Conservation (phyloP, 495 filamentous ascomycete genomes). For the Aeminium ludgeri region DNA sequence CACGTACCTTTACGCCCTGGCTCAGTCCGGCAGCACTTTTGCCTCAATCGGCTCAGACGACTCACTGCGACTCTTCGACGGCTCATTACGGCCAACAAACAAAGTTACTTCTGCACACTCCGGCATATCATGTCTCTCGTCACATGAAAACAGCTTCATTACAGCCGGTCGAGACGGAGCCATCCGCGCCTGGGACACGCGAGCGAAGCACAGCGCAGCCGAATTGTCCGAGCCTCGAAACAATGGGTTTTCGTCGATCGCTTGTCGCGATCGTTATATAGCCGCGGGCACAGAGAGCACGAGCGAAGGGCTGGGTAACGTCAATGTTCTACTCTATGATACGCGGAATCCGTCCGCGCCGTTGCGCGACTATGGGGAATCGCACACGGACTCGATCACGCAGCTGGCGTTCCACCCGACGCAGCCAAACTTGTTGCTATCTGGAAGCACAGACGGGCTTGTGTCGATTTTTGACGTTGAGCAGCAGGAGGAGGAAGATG, state of each 20-base stretch:
- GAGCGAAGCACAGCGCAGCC: slow-evolving; percentile 1
- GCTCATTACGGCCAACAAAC: slow-evolving; percentile 9
- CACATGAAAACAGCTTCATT: slow-evolving; percentile 30
- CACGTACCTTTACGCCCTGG: slow-evolving; percentile 13
- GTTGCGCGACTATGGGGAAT: slow-evolving; percentile 54
- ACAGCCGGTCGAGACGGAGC: slow-evolving; percentile 48
- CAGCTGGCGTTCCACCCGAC: slow-evolving; percentile 52
- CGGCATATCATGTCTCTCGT: slow-evolving; percentile 40
- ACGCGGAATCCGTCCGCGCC: slow-evolving; percentile 38
- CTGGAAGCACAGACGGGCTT: slow-evolving; percentile 82
- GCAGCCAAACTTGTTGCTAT: slow-evolving; percentile 52
- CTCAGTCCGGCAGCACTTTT: slow-evolving; percentile 6
- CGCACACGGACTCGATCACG: slow-evolving; percentile 85
- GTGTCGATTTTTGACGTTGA: slow-evolving; percentile 68
- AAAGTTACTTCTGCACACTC: slow-evolving; percentile 23
- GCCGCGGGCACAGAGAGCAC: slow-evolving; percentile 57
- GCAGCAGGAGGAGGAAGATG: slow-evolving; percentile 68
- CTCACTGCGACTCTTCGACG: slow-evolving; percentile 38
- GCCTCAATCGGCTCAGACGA: slow-evolving; percentile 30
- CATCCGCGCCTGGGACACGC: slow-evolving; percentile 40
- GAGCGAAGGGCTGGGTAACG: slow-evolving; percentile 35
- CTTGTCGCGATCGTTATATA: slow-evolving; percentile 42
- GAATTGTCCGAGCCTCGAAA: slow-evolving; percentile 2
- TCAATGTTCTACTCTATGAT: slow-evolving; percentile 42
- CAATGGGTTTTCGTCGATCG: slow-evolving; percentile 43